These are phyloP conservation scores for Lasiosphaeria hispida DNA, from an alignment of 495 filamentous ascomycete species.

Conservation along the genomic window DNA sequence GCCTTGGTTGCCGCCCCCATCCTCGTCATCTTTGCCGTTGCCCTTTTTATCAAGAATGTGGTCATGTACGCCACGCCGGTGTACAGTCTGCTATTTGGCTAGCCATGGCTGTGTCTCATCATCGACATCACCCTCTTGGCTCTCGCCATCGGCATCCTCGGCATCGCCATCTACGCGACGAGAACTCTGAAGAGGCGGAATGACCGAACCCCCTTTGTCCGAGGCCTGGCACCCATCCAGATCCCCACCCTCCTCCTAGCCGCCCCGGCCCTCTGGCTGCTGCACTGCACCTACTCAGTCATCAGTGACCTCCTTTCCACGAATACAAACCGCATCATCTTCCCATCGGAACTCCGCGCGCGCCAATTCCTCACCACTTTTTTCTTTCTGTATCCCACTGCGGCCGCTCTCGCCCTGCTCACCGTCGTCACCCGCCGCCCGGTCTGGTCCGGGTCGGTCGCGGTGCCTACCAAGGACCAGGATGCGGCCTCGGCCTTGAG, in stretches of 20 bases:
- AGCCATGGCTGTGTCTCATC: conserved; percentile 10
- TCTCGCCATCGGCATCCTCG: conserved; percentile 1
- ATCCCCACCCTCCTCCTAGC: conserved; percentile 1
- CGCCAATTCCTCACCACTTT: too few species aligned
- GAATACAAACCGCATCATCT: conserved; percentile 9
- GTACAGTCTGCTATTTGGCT: too few species aligned
- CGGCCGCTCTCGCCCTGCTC: conserved; percentile 7
- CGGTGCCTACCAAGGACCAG: too few species aligned
- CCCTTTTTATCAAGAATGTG: neutral
- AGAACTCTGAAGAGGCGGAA: conserved; percentile 11
- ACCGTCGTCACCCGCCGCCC: conserved; percentile 5
- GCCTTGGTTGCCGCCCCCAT: neutral
- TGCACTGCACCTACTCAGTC: conserved; percentile 15
- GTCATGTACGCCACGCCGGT: neutral
- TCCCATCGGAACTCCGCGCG: too few species aligned
- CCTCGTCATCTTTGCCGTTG: neutral
- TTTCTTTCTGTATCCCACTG: conserved; percentile 3
- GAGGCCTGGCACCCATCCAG: neutral
- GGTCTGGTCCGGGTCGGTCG: conserved; percentile 14
- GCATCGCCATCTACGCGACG: neutral
- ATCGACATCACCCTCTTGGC: conserved; percentile 9
- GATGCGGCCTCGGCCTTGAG: too few species aligned
- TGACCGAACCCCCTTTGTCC: neutral
- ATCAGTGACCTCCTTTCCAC: neutral
- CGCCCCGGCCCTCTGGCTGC: conserved; percentile 12